Evolutionary conservation across 176 grass and related monocot species (phyloP).

Genomic region (Raddia guianensis): DNA sequence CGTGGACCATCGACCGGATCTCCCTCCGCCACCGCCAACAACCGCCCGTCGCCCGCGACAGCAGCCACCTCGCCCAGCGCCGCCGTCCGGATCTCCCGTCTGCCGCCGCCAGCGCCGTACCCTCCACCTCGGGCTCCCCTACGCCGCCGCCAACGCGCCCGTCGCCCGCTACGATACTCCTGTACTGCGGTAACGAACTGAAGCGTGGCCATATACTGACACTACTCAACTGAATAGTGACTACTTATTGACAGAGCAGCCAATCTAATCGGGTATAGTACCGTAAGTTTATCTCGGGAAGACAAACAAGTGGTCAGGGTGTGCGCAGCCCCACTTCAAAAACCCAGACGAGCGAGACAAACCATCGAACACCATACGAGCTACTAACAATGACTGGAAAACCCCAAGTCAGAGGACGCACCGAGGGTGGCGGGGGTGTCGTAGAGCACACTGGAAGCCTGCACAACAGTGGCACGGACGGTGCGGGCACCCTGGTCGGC

Average conservation of each 20-base stretch:
- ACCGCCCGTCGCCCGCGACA: no score
- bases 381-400: not conserved
- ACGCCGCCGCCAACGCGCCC: no score
- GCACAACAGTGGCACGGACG: slow-evolving; percentile 85
- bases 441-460: slow-evolving; percentile 88
- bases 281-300: not conserved
- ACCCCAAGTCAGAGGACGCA: slow-evolving; percentile 25
- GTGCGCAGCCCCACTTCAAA: not conserved
- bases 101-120: no score
- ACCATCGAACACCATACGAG: slow-evolving; percentile 33
- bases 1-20: no score
- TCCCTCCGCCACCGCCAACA: no score
- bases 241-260: no score
- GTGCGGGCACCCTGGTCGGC: slow-evolving; percentile 54
- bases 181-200: not conserved
- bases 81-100: no score
- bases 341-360: not conserved
- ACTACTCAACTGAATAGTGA: not conserved
- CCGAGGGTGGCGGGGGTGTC: slow-evolving; percentile 86
- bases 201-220: not conserved
- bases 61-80: no score
- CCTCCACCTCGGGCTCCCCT: no score
- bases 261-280: not conserved
- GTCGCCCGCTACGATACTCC: not conserved
- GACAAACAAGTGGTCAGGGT: slow-evolving; percentile 26